These are phyloP conservation scores for Trichomonas tenax DNA, from an alignment of 208 protist species.

Conservation along the genomic window DNA sequence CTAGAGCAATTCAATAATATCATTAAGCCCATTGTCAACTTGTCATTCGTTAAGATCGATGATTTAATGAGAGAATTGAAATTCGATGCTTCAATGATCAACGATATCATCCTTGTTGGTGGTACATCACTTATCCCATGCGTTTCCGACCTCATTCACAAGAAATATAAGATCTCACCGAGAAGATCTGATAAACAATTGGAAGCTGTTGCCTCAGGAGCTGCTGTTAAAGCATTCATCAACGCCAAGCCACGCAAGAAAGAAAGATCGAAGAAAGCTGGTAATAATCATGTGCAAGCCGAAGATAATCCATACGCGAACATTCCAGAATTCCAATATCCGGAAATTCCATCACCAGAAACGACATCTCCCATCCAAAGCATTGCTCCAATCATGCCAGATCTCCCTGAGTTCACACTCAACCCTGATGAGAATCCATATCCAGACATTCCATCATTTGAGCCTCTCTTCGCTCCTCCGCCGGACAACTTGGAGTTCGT, in stretches of 20 bases:
- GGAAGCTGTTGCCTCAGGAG: neutral
- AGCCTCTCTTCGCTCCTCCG: neutral
- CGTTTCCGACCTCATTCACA: slow-evolving; percentile 23
- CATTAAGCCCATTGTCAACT: neutral
- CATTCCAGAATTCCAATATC: neutral
- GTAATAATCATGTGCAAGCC: neutral
- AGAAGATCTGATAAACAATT: neutral
- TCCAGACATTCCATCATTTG: neutral
- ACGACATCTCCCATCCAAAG: neutral
- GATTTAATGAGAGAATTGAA: slow-evolving; percentile 72
- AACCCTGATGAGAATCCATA: neutral
- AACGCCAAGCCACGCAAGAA: neutral
- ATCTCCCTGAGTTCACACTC: neutral
- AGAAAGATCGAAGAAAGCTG: neutral
- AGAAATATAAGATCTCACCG: slow-evolving; percentile 13
- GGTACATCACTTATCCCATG: slow-evolving; percentile 84
- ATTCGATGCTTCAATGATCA: slow-evolving; percentile 71
- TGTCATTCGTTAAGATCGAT: slow-evolving; percentile 66
- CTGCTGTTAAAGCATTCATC: neutral
- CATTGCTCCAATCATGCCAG: neutral
- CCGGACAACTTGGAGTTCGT: neutral
- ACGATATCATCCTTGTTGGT: slow-evolving; percentile 86
- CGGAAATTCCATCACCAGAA: too few relatives aligned
- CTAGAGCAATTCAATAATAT: neutral
- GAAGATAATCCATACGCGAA: neutral